Evolutionary conservation across 2,329 filamentous ascomycete genomes (phyloP).

Genomic region (Pyrenochaeta sp.): DNA sequence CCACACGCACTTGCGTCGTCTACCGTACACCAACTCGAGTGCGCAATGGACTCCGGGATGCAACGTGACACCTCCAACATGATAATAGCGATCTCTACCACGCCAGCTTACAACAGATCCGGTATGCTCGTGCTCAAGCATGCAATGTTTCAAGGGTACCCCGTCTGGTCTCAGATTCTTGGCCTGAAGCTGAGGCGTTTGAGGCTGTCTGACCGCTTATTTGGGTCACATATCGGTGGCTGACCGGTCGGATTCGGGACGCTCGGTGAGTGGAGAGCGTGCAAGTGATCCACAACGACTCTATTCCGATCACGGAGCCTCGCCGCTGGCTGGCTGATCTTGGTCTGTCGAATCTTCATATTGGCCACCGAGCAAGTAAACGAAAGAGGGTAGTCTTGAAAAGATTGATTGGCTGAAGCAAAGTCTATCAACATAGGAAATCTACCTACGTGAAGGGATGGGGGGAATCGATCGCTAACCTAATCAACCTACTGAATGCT

Average conservation of each 20-base stretch:
- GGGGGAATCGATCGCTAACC: constrained; percentile 8
- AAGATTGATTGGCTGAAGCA: background rate
- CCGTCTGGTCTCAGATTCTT: constrained; percentile 27
- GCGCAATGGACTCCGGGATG: background rate
- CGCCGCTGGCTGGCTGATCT: no score
- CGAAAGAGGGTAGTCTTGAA: background rate
- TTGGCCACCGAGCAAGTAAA: background rate
- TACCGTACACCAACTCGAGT: background rate
- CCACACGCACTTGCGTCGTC: background rate
- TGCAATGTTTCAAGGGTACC: constrained; percentile 31
- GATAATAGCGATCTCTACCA: background rate
- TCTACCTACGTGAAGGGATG: constrained; percentile 12
- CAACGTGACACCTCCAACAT: background rate
- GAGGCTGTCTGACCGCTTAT: constrained; percentile 13
- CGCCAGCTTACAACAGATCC: background rate
- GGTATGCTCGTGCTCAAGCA: constrained; percentile 15
- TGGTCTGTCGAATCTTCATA: no score
- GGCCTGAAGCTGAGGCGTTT: constrained; percentile 14
- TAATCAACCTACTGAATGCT: constrained; percentile 14
- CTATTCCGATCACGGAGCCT: no score
- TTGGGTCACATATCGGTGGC: background rate
- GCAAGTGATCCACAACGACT: background rate
- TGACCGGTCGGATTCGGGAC: background rate
- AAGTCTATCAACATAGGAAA: constrained; percentile 14
- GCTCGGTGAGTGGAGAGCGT: background rate